A percentile compares a stretch with the other conserved stretches of the same genome.
Evolutionary conservation across 495 filamentous ascomycete genomes (phyloP).

Genomic region (Aspergillus wentii): DNA sequence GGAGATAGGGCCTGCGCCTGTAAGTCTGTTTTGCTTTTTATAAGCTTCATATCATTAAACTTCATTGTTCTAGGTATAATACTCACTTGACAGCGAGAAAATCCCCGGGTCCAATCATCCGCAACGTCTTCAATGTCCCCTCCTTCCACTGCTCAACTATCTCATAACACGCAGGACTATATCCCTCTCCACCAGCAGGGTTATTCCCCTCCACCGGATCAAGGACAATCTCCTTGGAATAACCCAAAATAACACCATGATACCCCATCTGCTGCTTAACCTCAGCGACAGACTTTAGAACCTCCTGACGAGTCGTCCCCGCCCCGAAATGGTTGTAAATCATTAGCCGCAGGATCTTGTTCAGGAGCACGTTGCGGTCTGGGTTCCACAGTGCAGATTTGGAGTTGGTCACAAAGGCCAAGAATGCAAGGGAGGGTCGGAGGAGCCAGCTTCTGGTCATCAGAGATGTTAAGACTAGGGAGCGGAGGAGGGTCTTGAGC

Average conservation of each 20-base stretch:
- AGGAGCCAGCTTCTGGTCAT: slow-evolving; percentile 71
- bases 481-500: slow-evolving; percentile 61
- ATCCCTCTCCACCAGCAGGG: slow-evolving; percentile 8
- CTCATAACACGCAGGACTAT: slow-evolving; percentile 26
- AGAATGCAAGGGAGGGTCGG: slow-evolving; percentile 53
- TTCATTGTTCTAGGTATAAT: neutral
- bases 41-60: neutral
- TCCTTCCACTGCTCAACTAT: slow-evolving; percentile 63
- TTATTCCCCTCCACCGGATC: slow-evolving; percentile 46
- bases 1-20: slow-evolving; percentile 27
- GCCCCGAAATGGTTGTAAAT: slow-evolving; percentile 86
- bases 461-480: slow-evolving; percentile 67
- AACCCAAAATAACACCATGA: slow-evolving; percentile 74
- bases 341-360: slow-evolving; percentile 62
- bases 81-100: slow-evolving; percentile 73
- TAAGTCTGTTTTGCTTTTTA: too few species aligned
- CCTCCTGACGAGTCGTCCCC: slow-evolving; percentile 62
- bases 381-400: slow-evolving; percentile 53
- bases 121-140: slow-evolving; percentile 66
- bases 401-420: slow-evolving; percentile 60
- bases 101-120: slow-evolving; percentile 59
- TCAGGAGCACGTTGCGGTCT: slow-evolving; percentile 52
- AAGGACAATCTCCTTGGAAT: slow-evolving; percentile 69
- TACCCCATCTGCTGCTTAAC: slow-evolving; percentile 64
- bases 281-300: slow-evolving; percentile 51